Base-by-base conservation (phyloP, 1,139 yeast species). In the Yamadazyma dendronema region DNA sequence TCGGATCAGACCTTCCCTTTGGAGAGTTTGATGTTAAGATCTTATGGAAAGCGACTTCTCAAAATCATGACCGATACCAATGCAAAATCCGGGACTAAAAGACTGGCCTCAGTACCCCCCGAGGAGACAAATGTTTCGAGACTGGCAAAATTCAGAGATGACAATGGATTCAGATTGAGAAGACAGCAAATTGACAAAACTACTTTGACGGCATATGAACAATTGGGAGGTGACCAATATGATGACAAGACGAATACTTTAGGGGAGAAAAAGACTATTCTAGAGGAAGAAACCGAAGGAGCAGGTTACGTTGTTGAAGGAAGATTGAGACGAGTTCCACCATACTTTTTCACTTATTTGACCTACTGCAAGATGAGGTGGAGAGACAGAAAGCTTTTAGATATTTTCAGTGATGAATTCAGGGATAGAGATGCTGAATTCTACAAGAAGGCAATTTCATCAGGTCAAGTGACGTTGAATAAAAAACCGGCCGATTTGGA, bases 281-380 rank as follows among this genome's bases (percentile, higher is more conserved):
- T 61, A 27, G 79, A 75, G 42, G 79, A 75, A 47, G 81, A 75
- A 43, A 59, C 74, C 1, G 77, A 74, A 43, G 81, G 78, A 7
- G 77, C 79, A 1, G 48, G 66, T 21, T 77, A 77, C 49, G 49
- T 59, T 2, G 62, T 81, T 3, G 81, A 78, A 12, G 87, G 85
- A 0, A 64, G 76, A 1, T 65, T 87, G 37, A 67, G 97, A 31
- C 67, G 84, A 43, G 87, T 92, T 1, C 73, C 80, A 1, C 97
- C 98, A 0, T 94, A 92, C 56, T 85, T 74, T 54, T 92, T 79
- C 64, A 89, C 95, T 0, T 90, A 92, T 55, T 68, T 87, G 58
- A 92, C 99, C 0, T 87, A 84, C 55, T 90, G 97, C 61, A 94
- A 94, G 57, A 65, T 77, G 55, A 72, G 99, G 50, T 94, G 99